Evolutionary conservation across 2,329 filamentous ascomycete genomes (phyloP).

Genomic region (Knoxdaviesia proteae): DNA sequence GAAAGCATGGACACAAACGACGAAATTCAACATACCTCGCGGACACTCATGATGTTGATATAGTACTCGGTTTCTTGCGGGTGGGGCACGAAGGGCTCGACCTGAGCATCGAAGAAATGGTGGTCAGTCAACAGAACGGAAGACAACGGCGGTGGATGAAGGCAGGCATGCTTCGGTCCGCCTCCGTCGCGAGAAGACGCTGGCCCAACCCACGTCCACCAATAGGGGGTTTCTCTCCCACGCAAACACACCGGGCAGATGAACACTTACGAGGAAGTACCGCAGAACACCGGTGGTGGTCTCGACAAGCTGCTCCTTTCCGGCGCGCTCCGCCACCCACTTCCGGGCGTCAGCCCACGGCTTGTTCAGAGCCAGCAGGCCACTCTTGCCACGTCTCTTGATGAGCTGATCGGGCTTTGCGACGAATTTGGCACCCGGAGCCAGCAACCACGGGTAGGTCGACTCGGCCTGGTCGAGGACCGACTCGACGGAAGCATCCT

Average conservation of each 20-base stretch:
- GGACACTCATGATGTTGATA: slow-evolving; percentile 99
- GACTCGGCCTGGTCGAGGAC: slow-evolving; percentile 90
- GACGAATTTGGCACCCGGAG: slow-evolving; percentile 72
- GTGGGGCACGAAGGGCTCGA: slow-evolving; percentile 96
- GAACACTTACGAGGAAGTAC: slow-evolving; percentile 53
- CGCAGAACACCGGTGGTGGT: slow-evolving; percentile 70
- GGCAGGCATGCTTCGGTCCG: too few species aligned
- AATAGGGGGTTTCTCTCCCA: neutral
- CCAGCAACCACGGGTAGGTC: slow-evolving; percentile 89
- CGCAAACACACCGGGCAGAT: neutral
- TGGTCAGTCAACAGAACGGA: neutral
- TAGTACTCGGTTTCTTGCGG: slow-evolving; percentile 94
- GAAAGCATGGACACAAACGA: slow-evolving; percentile 6
- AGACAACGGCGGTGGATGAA: neutral
- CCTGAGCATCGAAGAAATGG: slow-evolving; percentile 1
- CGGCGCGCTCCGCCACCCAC: slow-evolving; percentile 83
- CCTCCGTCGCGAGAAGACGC: too few species aligned
- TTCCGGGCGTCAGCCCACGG: slow-evolving; percentile 82
- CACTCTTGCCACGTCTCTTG: slow-evolving; percentile 98
- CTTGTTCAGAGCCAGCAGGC: slow-evolving; percentile 91
- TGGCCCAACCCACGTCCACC: neutral
- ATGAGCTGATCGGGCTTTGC: slow-evolving; percentile 99
- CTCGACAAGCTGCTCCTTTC: slow-evolving; percentile 87
- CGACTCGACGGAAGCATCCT: slow-evolving; percentile 61
- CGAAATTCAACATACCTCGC: slow-evolving; percentile 58